Evolutionary conservation across 2,329 filamentous ascomycete species (phyloP), one percentile per base, ranked within the genome.

Genomic region (Colletotrichum cuscutae): DNA sequence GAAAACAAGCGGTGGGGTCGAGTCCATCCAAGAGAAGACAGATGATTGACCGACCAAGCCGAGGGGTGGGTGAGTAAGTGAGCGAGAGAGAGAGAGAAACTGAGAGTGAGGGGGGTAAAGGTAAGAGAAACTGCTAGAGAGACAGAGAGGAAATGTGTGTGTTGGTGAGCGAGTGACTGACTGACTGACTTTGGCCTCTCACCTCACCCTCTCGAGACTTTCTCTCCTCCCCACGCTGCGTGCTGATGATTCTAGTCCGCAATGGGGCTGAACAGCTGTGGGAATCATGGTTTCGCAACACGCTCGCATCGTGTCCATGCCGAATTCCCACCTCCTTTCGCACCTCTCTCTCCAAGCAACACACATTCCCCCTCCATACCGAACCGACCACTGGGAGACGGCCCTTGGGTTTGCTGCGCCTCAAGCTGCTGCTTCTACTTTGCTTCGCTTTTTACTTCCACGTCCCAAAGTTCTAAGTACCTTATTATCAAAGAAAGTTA

Each of bases 371-470:
- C 15, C 35, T 52, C 46, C 56, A 67, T 57, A 32, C 19, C 35
- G 24, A 30, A 15, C 35, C 49, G 22, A 13, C 61, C 49, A 63
- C 60, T 63, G 26, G 26, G 61, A 54, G 49, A 15, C 12, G 26
- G 28, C 61, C 61, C 22, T 37, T 64, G 49, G 30, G 35, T 26
- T n/a, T 58, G 63, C 63, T 71, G 68, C 68, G 61, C 63, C 68
- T 57, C 63, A n/a, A 65, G 52, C 65, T 68, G 28, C 35, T 68
- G 32, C 49, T 46, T 24, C 52, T 46, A 15, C 58, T 24, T 61
- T 22, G 32, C 58, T 53, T 19, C 32, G 52, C 37, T 24, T 15
- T 52, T 12, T 53, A 35, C 60, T 57, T 19, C 49, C 6, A 32
- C 24, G 35, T 65, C 24, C 60, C 54, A 60, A 22, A 37, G 53